These are phyloP conservation scores for Candida glaebosa DNA, from an alignment of 805 yeast species.

Conservation along the genomic window DNA sequence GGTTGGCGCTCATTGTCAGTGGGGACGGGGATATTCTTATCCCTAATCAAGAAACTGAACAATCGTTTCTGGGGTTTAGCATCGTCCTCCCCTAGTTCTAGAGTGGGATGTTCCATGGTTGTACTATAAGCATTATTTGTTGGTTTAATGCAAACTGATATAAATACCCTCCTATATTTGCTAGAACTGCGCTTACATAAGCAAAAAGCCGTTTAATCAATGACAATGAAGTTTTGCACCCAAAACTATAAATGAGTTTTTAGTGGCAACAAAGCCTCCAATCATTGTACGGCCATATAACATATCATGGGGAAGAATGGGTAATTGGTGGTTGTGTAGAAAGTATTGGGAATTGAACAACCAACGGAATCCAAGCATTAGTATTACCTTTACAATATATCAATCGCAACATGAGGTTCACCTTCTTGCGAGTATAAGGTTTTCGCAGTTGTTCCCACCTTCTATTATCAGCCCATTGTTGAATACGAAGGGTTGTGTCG, in stretches of 20 bases:
- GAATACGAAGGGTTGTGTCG: too few relatives aligned
- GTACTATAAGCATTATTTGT: background rate
- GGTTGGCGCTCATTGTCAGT: slow-evolving; percentile 42
- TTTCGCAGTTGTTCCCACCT: too few relatives aligned
- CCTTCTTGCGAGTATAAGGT: too few relatives aligned
- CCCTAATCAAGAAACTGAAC: slow-evolving; percentile 46
- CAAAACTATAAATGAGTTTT: background rate
- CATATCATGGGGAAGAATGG: too few relatives aligned
- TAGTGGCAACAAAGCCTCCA: background rate
- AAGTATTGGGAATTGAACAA: too few relatives aligned
- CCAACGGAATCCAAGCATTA: too few relatives aligned
- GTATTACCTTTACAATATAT: too few relatives aligned
- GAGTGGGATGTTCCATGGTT: background rate
- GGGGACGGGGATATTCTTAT: slow-evolving; percentile 47
- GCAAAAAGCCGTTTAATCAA: background rate
- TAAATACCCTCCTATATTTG: background rate
- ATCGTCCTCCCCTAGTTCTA: slow-evolving; percentile 3
- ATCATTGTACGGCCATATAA: background rate
- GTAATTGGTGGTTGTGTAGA: too few relatives aligned
- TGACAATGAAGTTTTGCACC: background rate
- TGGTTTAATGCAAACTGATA: background rate
- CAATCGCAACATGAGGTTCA: too few relatives aligned
- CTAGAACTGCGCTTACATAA: background rate
- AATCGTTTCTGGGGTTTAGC: slow-evolving; percentile 38
- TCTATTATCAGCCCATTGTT: too few relatives aligned